Evolutionary conservation across 2,329 filamentous ascomycete genomes (phyloP).

Genomic region (Curvularia hawaiiensis): DNA sequence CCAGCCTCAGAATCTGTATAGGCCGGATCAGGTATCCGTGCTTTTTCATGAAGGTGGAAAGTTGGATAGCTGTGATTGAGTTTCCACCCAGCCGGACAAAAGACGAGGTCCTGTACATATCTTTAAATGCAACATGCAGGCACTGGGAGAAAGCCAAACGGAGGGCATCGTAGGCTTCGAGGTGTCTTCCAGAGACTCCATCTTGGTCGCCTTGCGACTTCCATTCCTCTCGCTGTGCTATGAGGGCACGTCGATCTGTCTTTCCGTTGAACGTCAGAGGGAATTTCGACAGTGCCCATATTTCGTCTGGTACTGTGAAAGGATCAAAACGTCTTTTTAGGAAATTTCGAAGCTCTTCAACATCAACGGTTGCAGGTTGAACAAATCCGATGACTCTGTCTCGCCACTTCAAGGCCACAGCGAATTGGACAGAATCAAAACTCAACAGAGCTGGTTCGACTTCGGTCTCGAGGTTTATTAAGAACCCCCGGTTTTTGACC

Average conservation of each 20-base stretch:
- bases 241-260: constrained; percentile 10
- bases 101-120: constrained; percentile 8
- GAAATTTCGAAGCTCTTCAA: constrained; percentile 7
- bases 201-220: background rate
- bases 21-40: constrained; percentile 2
- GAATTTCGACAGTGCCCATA: constrained; percentile 6
- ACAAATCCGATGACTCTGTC: constrained; percentile 25
- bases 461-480: constrained; percentile 45
- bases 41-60: constrained; percentile 9
- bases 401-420: constrained; percentile 23
- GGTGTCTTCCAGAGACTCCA: background rate
- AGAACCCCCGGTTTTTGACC: constrained; percentile 39
- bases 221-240: background rate
- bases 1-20: constrained; percentile 2
- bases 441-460: constrained; percentile 34
- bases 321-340: constrained; percentile 7
- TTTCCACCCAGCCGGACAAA: constrained; percentile 10
- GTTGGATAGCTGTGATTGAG: constrained; percentile 10
- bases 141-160: background rate
- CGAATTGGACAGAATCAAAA: constrained; percentile 17
- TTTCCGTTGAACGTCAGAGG: constrained; percentile 16
- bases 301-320: constrained; percentile 15
- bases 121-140: constrained; percentile 5
- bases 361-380: constrained; percentile 11
- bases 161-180: constrained; percentile 2